Evolutionary conservation across 495 filamentous ascomycete genomes (phyloP).

Genomic region (Talaromyces nanjingensis): DNA sequence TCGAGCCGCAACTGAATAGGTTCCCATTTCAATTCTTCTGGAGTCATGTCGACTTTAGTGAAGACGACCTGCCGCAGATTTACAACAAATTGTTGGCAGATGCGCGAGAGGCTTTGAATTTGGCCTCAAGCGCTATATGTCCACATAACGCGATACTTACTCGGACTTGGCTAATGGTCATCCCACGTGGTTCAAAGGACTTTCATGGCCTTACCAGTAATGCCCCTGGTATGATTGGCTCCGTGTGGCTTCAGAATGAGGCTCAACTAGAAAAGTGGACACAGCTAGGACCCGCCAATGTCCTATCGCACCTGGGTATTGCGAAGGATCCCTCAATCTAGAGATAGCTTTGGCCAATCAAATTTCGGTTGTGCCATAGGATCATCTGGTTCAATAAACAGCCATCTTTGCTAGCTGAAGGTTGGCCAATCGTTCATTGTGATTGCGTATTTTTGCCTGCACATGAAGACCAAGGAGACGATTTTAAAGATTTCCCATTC

Average conservation of each 20-base stretch:
- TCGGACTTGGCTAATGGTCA: slow-evolving; percentile 31
- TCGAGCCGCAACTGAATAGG: not conserved
- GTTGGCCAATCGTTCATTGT: no score
- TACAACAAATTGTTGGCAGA: slow-evolving; percentile 21
- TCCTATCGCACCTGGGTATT: slow-evolving; percentile 19
- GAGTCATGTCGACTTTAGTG: not conserved
- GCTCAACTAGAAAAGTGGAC: slow-evolving; percentile 27
- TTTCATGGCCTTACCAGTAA: slow-evolving; percentile 25
- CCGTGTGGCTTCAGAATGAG: slow-evolving; percentile 25
- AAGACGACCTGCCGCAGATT: slow-evolving; percentile 8
- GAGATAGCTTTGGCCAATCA: no score
- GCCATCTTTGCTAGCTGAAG: no score
- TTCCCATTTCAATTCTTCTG: not conserved
- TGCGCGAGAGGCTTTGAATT: slow-evolving; percentile 14
- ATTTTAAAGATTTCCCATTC: no score
- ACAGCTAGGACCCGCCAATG: slow-evolving; percentile 15
- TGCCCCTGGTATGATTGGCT: slow-evolving; percentile 33
- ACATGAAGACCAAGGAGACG: no score
- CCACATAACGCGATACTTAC: slow-evolving; percentile 37
- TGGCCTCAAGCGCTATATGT: slow-evolving; percentile 8
- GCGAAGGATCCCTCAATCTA: not conserved
- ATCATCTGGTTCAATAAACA: no score
- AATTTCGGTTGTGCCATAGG: no score
- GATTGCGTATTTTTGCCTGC: no score
- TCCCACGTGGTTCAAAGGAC: slow-evolving; percentile 22